phyloP scores from a whole-genome alignment of 2,329 filamentous ascomycete genomes.

The Botrytis galanthina region DNA sequence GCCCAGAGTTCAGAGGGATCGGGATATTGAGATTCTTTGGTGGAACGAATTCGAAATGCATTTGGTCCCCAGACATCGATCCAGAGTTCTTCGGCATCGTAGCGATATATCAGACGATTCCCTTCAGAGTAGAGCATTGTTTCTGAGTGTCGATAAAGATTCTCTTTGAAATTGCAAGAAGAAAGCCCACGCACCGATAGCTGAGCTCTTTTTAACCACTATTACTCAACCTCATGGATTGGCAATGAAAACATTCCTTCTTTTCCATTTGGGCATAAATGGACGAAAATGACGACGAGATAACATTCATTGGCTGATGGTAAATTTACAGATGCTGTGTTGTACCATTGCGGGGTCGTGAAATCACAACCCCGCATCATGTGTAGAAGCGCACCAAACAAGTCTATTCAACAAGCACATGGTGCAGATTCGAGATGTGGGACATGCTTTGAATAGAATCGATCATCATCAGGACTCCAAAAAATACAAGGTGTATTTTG shows the following conservation, averaged over 20 bases:
- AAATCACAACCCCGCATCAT: background rate
- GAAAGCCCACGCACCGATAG: background rate
- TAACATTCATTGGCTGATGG: background rate
- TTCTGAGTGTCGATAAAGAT: background rate
- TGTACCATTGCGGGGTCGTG: constrained; percentile 3
- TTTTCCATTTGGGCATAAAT: background rate
- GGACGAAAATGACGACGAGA: too few species aligned
- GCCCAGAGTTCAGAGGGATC: constrained; percentile 45
- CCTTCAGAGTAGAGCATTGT: constrained; percentile 33
- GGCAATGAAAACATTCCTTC: background rate
- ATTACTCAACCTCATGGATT: background rate
- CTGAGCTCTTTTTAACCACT: background rate
- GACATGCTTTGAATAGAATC: background rate
- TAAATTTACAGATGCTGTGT: background rate
- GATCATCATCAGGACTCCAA: background rate
- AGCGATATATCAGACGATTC: constrained; percentile 35
- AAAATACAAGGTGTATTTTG: background rate
- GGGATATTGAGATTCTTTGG: constrained; percentile 40
- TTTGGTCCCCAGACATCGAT: constrained; percentile 50
- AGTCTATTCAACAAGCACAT: background rate
- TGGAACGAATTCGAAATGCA: constrained; percentile 48
- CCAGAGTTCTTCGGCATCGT: constrained; percentile 48
- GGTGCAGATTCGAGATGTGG: background rate
- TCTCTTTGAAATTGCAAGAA: background rate
- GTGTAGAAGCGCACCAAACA: constrained; percentile 16